Conservation (phyloP, 2,329 filamentous ascomycete species). For the Aspergillus sclerotialis region DNA sequence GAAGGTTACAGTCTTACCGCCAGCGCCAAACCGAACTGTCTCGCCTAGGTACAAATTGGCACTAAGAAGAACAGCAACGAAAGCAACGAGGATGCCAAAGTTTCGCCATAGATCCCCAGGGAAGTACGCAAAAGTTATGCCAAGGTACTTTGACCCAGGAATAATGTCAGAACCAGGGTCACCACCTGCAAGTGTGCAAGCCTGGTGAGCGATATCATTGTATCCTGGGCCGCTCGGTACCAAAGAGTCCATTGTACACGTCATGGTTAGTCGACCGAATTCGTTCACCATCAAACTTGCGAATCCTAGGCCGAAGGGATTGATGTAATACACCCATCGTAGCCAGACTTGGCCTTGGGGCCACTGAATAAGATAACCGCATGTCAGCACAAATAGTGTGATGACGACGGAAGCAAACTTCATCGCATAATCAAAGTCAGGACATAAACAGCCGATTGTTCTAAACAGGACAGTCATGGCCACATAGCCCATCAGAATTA, state of each 20-base stretch:
- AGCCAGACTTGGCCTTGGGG: constrained; percentile 60
- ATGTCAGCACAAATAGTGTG: constrained; percentile 57
- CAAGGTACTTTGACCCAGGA: constrained; percentile 62
- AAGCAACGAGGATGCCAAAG: constrained; percentile 32
- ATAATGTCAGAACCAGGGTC: constrained; percentile 57
- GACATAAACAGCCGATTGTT: constrained; percentile 55
- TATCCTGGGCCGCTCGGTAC: constrained; percentile 67
- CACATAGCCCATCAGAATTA: constrained; percentile 60
- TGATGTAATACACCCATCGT: constrained; percentile 78
- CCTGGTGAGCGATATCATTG: constrained; percentile 63
- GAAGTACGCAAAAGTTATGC: constrained; percentile 60
- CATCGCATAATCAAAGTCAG: constrained; percentile 53
- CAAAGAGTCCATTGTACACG: constrained; percentile 60
- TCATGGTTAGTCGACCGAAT: constrained; percentile 62
- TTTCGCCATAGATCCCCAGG: constrained; percentile 64
- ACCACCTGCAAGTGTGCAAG: constrained; percentile 73
- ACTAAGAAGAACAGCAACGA: constrained; percentile 28
- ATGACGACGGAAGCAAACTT: too few relatives aligned
- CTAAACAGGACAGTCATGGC: constrained; percentile 64
- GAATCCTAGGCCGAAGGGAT: constrained; percentile 68
- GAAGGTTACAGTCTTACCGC: constrained; percentile 36
- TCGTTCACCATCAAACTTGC: constrained; percentile 80
- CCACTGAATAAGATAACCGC: constrained; percentile 56
- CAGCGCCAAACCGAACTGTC: constrained; percentile 30
- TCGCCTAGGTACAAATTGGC: constrained; percentile 36